These are phyloP conservation scores for Poterioochromonas sp. DNA, from an alignment of 352 stramenopile species.

Conservation along the genomic window DNA sequence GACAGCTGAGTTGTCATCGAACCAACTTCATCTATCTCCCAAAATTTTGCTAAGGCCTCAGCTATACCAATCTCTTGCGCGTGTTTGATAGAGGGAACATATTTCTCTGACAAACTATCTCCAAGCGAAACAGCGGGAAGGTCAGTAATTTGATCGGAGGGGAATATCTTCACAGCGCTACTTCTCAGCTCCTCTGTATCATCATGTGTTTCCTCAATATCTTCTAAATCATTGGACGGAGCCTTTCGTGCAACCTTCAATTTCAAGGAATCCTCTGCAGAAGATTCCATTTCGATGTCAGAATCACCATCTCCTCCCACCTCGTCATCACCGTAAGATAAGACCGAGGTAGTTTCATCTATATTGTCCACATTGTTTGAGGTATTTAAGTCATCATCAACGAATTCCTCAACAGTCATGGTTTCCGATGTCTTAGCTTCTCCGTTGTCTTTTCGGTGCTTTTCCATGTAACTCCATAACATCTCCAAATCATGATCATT, in stretches of 20 bases:
- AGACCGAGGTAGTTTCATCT: conserved; percentile 24
- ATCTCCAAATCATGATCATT: conserved; percentile 6
- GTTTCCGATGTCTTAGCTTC: background rate
- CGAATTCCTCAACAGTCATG: background rate
- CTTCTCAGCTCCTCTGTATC: background rate
- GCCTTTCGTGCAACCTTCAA: no score
- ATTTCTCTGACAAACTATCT: no score
- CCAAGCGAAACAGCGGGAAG: no score
- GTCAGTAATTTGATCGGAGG: background rate
- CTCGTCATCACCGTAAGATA: conserved; percentile 19
- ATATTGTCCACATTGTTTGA: background rate
- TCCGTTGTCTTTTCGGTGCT: background rate
- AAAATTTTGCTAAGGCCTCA: conserved; percentile 16
- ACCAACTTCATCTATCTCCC: conserved; percentile 10
- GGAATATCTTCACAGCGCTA: background rate
- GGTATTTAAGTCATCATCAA: background rate
- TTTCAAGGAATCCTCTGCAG: background rate
- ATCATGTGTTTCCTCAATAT: background rate
- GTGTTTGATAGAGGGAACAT: no score
- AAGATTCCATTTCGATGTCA: background rate
- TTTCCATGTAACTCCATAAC: background rate
- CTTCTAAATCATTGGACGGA: no score
- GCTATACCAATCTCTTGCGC: background rate
- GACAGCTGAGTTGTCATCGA: background rate
- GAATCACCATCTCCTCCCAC: background rate